Evolutionary conservation across 2,329 filamentous ascomycete species (phyloP).

Genomic region (Aureobasidium leucospermi): DNA sequence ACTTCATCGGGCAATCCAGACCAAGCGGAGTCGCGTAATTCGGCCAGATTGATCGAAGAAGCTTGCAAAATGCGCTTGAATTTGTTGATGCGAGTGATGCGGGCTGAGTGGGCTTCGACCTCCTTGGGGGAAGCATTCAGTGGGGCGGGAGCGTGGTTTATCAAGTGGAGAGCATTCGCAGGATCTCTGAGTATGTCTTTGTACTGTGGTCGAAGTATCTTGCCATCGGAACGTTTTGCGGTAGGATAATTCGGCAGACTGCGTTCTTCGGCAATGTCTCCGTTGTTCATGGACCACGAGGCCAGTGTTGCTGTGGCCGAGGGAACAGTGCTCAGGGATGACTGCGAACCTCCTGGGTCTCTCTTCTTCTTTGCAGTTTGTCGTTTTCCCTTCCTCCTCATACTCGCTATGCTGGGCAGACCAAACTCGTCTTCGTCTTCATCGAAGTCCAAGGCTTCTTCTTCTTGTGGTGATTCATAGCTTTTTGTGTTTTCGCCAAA

Average conservation of each 20-base stretch:
- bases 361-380: constrained; percentile 37
- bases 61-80: constrained; percentile 95
- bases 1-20: constrained; percentile 92
- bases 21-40: constrained; percentile 83
- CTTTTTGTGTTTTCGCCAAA: constrained; percentile 74
- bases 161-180: constrained; percentile 89
- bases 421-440: constrained; percentile 94
- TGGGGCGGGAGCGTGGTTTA: constrained; percentile 73
- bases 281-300: constrained; percentile 66
- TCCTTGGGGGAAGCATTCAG: constrained; percentile 73
- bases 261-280: constrained; percentile 88
- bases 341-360: constrained; percentile 31
- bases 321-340: constrained; percentile 11
- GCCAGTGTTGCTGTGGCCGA: constrained; percentile 16
- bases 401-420: constrained; percentile 82
- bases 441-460: constrained; percentile 69
- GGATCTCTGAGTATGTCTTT: constrained; percentile 85
- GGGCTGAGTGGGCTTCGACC: constrained; percentile 74
- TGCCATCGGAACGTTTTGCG: constrained; percentile 83
- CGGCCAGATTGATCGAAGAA: constrained; percentile 76
- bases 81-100: constrained; percentile 93
- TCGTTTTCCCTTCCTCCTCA: constrained; percentile 63
- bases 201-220: constrained; percentile 93
- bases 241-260: constrained; percentile 77
- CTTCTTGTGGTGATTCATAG: constrained; percentile 57